Base-by-base conservation (phyloP, 306 rosid genomes). In the Elaeagnus macrophylla region DNA sequence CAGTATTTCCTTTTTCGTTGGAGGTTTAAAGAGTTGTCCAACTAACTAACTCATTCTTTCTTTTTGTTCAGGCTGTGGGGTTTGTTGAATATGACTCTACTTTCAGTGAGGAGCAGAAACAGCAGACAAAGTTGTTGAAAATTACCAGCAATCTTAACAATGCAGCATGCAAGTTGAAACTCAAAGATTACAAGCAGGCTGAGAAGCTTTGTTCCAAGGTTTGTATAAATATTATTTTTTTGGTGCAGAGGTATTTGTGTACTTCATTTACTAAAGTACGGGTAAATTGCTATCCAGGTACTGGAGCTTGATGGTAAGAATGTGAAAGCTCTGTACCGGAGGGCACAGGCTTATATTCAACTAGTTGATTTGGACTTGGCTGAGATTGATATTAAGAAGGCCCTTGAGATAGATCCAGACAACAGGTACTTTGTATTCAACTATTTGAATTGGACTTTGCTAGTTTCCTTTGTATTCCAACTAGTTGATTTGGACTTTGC, bases 181-280 rank as follows among this genome's bases (percentile, higher is more conserved):
- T 75, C 1, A 75, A 70, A 37, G 67, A 66, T 11, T 70, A 70
- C 64, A 75, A 53, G 41, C 56, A 66, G 57, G 77, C 77, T 2
- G 71, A 61, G 47, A 75, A 75, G 38, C 73, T 75, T 5, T 75
- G 80, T 36, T 57, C 80, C 11, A 70, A 75, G 73, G 80, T 74
- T 3, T 1, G 53, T 35, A 6, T 10, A 7, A 20, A 12, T 37
- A 10, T 20, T n/a, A 44, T 45, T 16, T 13, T 49, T 11, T 8
- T 16, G 6, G 36, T 49, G 12, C 5, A 49, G 5, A 10, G 12
- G 1, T 8, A 11, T 49, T 49, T 6, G 32, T 12, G 4, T 35
- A 37, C 58, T 13, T 51, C 55, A 8, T 1, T 10, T 49, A 36
- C 35, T 18, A 12, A 49, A 3, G 11, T 5, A 10, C 10, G 1